These are phyloP conservation scores for Odonthalia washingtoniensis DNA, from an alignment of 31 red algal genomes.

Conservation along the genomic window DNA sequence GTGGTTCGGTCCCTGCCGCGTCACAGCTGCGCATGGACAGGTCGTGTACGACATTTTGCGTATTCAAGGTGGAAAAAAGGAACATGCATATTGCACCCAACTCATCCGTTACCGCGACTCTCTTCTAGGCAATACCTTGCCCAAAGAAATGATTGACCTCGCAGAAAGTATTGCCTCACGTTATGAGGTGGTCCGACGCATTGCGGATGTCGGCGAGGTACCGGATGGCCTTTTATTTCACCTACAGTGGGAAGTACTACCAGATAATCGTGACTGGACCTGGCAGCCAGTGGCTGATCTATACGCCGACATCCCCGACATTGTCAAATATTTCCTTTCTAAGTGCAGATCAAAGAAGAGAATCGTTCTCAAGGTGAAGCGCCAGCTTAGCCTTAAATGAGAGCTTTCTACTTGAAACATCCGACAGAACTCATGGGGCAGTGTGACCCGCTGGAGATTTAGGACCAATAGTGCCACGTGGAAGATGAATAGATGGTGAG, in stretches of 20 bases:
- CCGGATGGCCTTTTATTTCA: constrained; percentile 13
- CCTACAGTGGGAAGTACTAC: too few relatives aligned
- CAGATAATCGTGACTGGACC: constrained; percentile 43
- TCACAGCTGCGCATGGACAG: constrained; percentile 2
- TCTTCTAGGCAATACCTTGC: too few relatives aligned
- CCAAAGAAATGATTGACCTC: constrained; percentile 27
- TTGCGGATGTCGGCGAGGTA: constrained; percentile 10
- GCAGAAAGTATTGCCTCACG: constrained; percentile 5
- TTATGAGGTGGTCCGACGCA: constrained; percentile 3
- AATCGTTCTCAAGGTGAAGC: constrained; percentile 25
- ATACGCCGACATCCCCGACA: too few relatives aligned
- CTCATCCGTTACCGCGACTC: constrained; percentile 2
- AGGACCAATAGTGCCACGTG: too few relatives aligned
- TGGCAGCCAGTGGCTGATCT: constrained; percentile 18
- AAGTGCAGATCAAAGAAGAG: constrained; percentile 11
- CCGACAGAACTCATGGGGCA: too few relatives aligned
- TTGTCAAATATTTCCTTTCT: background rate
- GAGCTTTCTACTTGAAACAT: too few relatives aligned
- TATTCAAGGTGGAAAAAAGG: background rate
- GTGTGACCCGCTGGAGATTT: too few relatives aligned
- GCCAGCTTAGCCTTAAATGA: constrained; percentile 40
- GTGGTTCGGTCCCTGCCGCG: too few relatives aligned
- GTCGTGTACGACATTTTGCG: constrained; percentile 8
- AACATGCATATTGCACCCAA: background rate
- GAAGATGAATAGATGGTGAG: too few relatives aligned